Evolutionary conservation across 495 filamentous ascomycete genomes (phyloP), one percentile per base, ranked within the genome.

Genomic region (Lophium mytilinum): DNA sequence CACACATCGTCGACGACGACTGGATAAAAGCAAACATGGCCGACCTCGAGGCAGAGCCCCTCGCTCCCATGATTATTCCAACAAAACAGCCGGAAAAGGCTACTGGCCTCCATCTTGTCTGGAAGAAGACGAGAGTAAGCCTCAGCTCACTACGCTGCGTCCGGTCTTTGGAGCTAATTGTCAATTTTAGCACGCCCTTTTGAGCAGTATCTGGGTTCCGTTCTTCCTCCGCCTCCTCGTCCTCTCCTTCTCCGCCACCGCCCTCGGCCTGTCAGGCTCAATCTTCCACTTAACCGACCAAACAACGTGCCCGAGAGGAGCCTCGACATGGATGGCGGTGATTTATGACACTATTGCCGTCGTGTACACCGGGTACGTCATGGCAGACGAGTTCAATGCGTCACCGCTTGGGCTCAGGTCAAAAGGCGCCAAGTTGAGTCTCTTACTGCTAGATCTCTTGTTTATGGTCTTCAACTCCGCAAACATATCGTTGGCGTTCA

Each of bases 391-490:
- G 71, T 97, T 95, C 71, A 91, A 88, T 4, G 84, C 89, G 15
- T 94, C 96, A 66, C 93, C 93, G 4, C 74, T 98, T 35, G 93
- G 93, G 5, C 74, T 98, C 54, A 86, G 93, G 30, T 83, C 82
- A 6, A 82, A 89, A 1, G 83, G 81, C 37, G 84, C 89, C 18
- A 97, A 97, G 67, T 85, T 95, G 62, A 80, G 86, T 18, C 79
- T 98, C 35, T 80, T 96, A 50, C 81, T 98, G 55, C 79, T 96
- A 57, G 93, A 98, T 72, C 77, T 97, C 3, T 80, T 96, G 68
- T 98, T 98, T 69, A 94, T 98, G 61, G 88, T 96, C 30, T 95
- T 98, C 70, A 89, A 95, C 68, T 88, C 90, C 1, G 88, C 90
- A 42, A 96, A 96, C 71, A 73, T 95, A 39, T 86, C 87, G 49